phyloP scores from a whole-genome alignment of 148 eudicot genomes.

The Rhododendron ovatum region DNA sequence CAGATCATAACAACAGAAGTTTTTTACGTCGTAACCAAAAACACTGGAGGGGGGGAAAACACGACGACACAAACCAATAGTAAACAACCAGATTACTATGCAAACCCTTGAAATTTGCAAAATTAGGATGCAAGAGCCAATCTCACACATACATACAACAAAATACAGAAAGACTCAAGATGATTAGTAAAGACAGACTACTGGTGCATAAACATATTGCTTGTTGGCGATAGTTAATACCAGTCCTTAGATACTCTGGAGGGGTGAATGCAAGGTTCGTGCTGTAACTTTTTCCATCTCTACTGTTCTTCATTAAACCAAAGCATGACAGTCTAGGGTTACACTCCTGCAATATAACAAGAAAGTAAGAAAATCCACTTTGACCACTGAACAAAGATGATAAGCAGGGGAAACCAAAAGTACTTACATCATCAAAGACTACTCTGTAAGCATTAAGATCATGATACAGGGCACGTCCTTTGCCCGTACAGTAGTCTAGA shows the following conservation, averaged over 20 bases:
- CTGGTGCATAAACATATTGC: not conserved
- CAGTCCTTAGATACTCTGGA: slow-evolving; percentile 93
- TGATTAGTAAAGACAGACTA: not conserved
- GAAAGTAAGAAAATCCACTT: not conserved
- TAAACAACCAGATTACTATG: not conserved
- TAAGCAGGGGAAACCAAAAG: not conserved
- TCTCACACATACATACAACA: not conserved
- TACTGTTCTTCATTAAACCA: slow-evolving; percentile 97
- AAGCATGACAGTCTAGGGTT: slow-evolving; percentile 92
- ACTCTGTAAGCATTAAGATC: slow-evolving; percentile 96
- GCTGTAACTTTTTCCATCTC: slow-evolving; percentile 97
- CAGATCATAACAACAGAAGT: not conserved
- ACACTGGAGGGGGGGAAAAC: not conserved
- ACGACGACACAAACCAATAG: not conserved
- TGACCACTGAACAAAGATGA: not conserved
- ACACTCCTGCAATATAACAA: slow-evolving; percentile 50
- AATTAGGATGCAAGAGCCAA: not conserved
- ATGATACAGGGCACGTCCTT: slow-evolving; percentile 89
- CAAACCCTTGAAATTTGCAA: not conserved
- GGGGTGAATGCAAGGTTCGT: slow-evolving; percentile 97
- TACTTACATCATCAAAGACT: slow-evolving; percentile 82
- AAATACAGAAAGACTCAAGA: not conserved
- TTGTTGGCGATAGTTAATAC: slow-evolving; percentile 28
- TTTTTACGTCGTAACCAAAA: not conserved
- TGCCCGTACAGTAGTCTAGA: slow-evolving; percentile 82